These are phyloP conservation scores for Ascochyta rabiei DNA, from an alignment of 2,329 filamentous ascomycete species.

Conservation along the genomic window DNA sequence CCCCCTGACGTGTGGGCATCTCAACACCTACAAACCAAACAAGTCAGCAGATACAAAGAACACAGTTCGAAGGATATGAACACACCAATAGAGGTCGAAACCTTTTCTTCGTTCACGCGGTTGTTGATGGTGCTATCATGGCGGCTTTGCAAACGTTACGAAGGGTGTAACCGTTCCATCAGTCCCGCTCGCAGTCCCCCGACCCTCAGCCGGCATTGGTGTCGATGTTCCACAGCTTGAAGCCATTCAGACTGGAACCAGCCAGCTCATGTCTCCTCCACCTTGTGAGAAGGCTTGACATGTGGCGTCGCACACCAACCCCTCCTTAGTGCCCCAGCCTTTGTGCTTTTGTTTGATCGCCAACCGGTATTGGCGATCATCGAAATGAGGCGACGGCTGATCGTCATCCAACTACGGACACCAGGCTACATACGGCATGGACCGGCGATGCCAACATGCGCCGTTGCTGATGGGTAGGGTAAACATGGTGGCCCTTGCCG, in stretches of 20 bases:
- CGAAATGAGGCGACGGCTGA: background rate
- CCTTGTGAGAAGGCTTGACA: background rate
- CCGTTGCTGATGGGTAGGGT: background rate
- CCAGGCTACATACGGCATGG: background rate
- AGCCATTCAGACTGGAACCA: background rate
- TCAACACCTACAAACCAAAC: background rate
- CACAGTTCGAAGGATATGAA: background rate
- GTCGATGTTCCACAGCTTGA: background rate
- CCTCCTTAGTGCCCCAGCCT: background rate
- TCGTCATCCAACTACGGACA: background rate
- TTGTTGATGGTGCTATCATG: background rate
- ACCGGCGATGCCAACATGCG: background rate
- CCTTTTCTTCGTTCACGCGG: background rate
- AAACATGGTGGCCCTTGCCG: background rate
- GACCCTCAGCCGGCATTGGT: background rate
- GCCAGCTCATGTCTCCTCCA: background rate
- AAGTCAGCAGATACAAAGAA: background rate
- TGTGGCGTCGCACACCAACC: background rate
- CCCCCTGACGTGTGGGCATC: background rate
- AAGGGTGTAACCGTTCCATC: no score
- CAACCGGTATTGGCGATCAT: background rate
- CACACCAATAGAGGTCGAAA: background rate
- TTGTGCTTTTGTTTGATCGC: background rate
- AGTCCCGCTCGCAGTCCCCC: background rate
- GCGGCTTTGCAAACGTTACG: background rate